Evolutionary conservation across 768 basidiomycete genomes (phyloP).

Genomic region (Termitomyces sp.): DNA sequence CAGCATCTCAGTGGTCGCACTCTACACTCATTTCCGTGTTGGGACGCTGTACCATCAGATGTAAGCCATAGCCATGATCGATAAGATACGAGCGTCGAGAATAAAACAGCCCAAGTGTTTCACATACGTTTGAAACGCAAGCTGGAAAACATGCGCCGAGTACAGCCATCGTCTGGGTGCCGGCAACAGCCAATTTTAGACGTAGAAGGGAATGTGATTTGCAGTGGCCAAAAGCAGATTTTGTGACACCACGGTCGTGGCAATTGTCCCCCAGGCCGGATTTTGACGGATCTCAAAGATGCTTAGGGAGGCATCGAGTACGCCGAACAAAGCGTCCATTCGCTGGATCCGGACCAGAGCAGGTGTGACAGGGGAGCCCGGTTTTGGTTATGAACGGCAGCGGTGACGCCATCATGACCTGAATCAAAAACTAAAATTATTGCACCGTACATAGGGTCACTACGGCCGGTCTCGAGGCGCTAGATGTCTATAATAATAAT

Average conservation of each 20-base stretch:
- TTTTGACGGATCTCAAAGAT: background rate
- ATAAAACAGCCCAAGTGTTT: background rate
- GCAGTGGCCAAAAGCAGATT: too few relatives aligned
- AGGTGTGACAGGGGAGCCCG: background rate
- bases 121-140: background rate
- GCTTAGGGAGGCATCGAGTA: background rate
- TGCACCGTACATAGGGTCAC: background rate
- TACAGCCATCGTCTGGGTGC: background rate
- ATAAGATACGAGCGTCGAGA: background rate
- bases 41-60: too few relatives aligned
- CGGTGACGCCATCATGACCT: conserved; percentile 7
- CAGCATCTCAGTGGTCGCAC: background rate
- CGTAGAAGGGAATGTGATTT: background rate
- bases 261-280: background rate
- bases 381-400: background rate
- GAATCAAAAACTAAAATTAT: conserved; percentile 6
- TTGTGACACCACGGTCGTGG: background rate
- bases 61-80: background rate
- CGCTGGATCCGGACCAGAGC: background rate
- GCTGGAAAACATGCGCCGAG: background rate
- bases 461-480: conserved; percentile 9
- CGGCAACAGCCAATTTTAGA: background rate
- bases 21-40: too few relatives aligned
- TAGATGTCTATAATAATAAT: conserved; percentile 7
- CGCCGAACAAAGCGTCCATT: background rate